Percentiles rank a stretch among this genome's conserved stretches.
Evolutionary conservation across 1,284 basidiomycete species (phyloP).

Genomic region (Heterobasidion occidentale): DNA sequence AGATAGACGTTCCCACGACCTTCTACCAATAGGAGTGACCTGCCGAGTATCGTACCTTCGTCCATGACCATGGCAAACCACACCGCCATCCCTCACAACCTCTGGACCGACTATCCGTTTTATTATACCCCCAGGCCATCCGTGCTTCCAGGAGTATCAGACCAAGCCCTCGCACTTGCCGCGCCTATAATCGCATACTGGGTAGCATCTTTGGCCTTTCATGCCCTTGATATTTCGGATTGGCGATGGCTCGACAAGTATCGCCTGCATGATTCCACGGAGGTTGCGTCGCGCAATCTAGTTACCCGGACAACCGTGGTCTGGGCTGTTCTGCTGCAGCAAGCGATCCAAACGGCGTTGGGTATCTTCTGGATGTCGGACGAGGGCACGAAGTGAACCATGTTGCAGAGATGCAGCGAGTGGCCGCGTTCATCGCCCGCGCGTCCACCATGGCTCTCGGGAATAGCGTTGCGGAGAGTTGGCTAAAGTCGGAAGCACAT

Average conservation of each 20-base stretch:
- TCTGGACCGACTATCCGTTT: conserved; percentile 34
- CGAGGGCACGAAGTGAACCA: conserved; percentile 44
- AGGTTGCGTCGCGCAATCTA: conserved; percentile 73
- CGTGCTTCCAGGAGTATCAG: conserved; percentile 58
- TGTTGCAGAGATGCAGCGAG: conserved; percentile 31
- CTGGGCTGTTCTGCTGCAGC: conserved; percentile 77
- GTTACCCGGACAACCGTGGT: conserved; percentile 70
- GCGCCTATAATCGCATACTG: conserved; percentile 87
- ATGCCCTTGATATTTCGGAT: conserved; percentile 68
- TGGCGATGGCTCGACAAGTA: conserved; percentile 80
- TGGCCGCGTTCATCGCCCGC: conserved; percentile 33
- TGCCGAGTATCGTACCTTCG: not conserved
- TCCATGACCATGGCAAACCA: not conserved
- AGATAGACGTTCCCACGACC: not conserved
- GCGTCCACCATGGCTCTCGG: conserved; percentile 37
- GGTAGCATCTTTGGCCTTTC: conserved; percentile 76
- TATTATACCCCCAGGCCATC: conserved; percentile 51
- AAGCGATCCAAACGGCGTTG: conserved; percentile 76
- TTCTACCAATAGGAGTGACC: too few species aligned
- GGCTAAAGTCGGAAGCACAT: conserved; percentile 39
- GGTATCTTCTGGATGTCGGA: conserved; percentile 68
- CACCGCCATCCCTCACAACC: not conserved
- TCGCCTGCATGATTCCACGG: conserved; percentile 83
- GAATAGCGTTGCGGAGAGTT: conserved; percentile 11
- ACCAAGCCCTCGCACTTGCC: conserved; percentile 68